Evolutionary conservation across 768 basidiomycete species (phyloP).

Genomic region (Kwoniella dendrophila): DNA sequence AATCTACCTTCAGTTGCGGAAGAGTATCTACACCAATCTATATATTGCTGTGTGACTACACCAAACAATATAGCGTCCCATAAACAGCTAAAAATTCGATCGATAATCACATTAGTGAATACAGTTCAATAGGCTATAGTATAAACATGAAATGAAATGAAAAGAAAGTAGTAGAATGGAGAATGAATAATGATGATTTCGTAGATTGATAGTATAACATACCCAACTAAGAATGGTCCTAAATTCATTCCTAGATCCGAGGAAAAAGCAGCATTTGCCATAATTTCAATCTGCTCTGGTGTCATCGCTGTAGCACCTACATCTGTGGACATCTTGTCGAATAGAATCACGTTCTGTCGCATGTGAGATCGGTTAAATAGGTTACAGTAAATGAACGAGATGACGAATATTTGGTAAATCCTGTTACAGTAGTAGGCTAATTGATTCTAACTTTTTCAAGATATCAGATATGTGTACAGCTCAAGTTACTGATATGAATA

Average conservation of each 20-base stretch:
- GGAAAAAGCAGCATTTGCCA: not conserved
- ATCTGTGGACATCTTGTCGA: not conserved
- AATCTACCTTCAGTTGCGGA: not conserved
- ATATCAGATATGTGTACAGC: too few relatives aligned
- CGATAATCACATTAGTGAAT: not conserved
- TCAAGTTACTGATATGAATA: too few relatives aligned
- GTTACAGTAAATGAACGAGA: not conserved
- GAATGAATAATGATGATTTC: too few relatives aligned
- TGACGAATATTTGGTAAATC: not conserved
- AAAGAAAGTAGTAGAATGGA: not conserved
- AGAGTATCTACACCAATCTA: slow-evolving; percentile 10
- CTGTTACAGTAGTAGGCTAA: too few relatives aligned
- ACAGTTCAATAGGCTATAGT: not conserved
- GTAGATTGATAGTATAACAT: not conserved
- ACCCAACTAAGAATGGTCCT: slow-evolving; percentile 5
- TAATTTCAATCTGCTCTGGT: not conserved
- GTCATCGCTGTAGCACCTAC: not conserved
- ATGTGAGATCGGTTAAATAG: not conserved
- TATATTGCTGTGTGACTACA: slow-evolving; percentile 10
- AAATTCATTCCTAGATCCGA: not conserved
- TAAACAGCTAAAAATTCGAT: not conserved
- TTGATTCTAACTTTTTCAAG: too few relatives aligned
- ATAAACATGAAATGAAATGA: not conserved
- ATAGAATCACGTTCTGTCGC: too few relatives aligned
- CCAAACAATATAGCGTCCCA: slow-evolving; percentile 1